Percentiles rank a stretch among this genome's conserved stretches.
phyloP scores from a whole-genome alignment of 192 early-diverging fungal genomes.

The Thamnidium elegans region DNA sequence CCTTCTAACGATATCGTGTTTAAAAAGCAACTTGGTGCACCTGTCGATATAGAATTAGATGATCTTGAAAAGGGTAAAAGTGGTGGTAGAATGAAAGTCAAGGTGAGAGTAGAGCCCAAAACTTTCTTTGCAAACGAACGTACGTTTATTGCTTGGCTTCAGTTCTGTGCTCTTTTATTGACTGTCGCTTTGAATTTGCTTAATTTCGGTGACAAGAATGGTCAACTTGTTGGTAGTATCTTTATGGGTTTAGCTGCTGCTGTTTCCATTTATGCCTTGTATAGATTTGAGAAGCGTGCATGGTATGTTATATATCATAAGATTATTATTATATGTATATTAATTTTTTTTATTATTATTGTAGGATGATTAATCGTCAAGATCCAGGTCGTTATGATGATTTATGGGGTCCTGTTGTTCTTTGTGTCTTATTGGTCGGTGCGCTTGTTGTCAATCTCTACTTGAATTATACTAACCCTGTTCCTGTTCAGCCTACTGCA shows the following conservation, averaged over 20 bases:
- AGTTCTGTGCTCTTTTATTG: slow-evolving; percentile 63
- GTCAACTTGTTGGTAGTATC: slow-evolving; percentile 23
- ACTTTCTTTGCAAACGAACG: slow-evolving; percentile 90
- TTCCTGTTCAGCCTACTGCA: no score
- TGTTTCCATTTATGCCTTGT: slow-evolving; percentile 34
- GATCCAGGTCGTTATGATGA: slow-evolving; percentile 58
- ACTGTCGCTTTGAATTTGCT: slow-evolving; percentile 64
- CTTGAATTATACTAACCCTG: no score
- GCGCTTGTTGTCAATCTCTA: slow-evolving; percentile 40
- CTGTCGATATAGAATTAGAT: slow-evolving; percentile 10
- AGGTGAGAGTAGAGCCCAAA: slow-evolving; percentile 56
- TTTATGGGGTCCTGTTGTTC: slow-evolving; percentile 33
- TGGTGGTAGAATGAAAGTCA: slow-evolving; percentile 18
- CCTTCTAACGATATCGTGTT: neutral
- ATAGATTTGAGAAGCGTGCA: slow-evolving; percentile 35
- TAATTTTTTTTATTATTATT: slow-evolving; percentile 4
- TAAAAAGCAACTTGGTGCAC: slow-evolving; percentile 11
- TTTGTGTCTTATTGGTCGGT: slow-evolving; percentile 50
- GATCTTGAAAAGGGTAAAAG: neutral
- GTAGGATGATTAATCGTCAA: slow-evolving; percentile 36
- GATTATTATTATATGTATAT: neutral
- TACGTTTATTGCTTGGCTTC: slow-evolving; percentile 82
- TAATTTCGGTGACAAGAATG: slow-evolving; percentile 55
- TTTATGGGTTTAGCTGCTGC: slow-evolving; percentile 30
- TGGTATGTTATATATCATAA: slow-evolving; percentile 11